phyloP scores from a whole-genome alignment of 371 early-diverging fungal genomes.

The Mortierella sp. region DNA sequence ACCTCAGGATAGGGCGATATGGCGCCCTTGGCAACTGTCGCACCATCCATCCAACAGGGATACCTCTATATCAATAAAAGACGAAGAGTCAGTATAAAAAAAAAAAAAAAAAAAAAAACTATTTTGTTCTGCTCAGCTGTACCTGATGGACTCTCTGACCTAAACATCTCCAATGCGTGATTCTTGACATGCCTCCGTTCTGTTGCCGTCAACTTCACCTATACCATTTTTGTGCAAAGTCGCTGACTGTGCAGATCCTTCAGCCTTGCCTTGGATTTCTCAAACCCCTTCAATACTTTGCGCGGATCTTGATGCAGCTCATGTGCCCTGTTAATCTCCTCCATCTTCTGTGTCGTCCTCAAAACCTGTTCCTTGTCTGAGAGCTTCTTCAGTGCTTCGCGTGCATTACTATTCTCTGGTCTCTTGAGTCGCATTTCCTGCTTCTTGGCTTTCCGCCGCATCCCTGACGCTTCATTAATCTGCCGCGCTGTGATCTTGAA shows the following conservation, averaged over 20 bases:
- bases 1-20: too few species aligned
- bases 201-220: conserved; percentile 2
- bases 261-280: not conserved
- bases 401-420: not conserved
- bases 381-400: too few species aligned
- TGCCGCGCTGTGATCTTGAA: conserved; percentile 2
- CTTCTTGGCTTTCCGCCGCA: not conserved
- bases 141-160: too few species aligned
- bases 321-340: not conserved
- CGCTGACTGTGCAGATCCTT: conserved; percentile 7
- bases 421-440: not conserved
- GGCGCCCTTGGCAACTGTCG: too few species aligned
- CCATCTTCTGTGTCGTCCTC: not conserved
- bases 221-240: conserved; percentile 2
- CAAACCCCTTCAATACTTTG: not conserved
- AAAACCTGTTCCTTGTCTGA: too few species aligned
- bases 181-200: not conserved
- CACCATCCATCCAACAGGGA: too few species aligned
- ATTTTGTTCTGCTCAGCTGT: too few species aligned
- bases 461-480: not conserved
- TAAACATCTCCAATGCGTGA: not conserved
- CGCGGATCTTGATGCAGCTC: not conserved
- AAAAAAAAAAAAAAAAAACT: too few species aligned
- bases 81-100: too few species aligned
- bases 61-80: too few species aligned